These are phyloP conservation scores for Ogataea salicorniae DNA, from an alignment of 805 yeast genomes.

Conservation along the genomic window DNA sequence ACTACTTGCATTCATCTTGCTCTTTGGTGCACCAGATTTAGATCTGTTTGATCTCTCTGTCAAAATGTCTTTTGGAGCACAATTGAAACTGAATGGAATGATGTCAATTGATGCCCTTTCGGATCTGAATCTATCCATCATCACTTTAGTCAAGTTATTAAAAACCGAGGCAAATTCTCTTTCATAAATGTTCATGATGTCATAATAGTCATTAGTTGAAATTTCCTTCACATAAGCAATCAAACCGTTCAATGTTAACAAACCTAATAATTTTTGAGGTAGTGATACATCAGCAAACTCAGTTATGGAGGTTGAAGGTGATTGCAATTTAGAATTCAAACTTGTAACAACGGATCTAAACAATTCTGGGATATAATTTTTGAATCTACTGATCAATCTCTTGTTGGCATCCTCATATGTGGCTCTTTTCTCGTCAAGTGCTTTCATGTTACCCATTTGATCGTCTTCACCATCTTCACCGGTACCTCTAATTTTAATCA, in stretches of 20 bases:
- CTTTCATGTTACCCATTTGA: conserved; percentile 56
- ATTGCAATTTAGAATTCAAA: conserved; percentile 27
- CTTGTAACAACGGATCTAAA: conserved; percentile 25
- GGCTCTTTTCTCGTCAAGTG: conserved; percentile 59
- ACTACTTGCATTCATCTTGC: conserved; percentile 12
- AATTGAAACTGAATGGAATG: conserved; percentile 16
- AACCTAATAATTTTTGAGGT: conserved; percentile 30
- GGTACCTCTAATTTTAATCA: conserved; percentile 55
- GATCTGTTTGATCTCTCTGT: conserved; percentile 7
- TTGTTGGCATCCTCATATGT: conserved; percentile 53
- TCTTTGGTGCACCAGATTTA: conserved; percentile 4
- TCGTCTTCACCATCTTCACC: conserved; percentile 34
- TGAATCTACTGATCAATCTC: conserved; percentile 44
- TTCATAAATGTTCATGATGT: conserved; percentile 37
- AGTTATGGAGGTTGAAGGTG: conserved; percentile 1
- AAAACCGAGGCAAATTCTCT: conserved; percentile 26
- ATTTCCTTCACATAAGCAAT: conserved; percentile 56
- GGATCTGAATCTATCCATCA: conserved; percentile 15
- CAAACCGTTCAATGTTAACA: conserved; percentile 44
- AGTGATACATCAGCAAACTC: conserved; percentile 11
- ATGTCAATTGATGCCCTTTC: conserved; percentile 1
- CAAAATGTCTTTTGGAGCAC: conserved; percentile 18
- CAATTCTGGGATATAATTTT: conserved; percentile 22
- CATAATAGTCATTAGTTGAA: conserved; percentile 41
- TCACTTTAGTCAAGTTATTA: conserved; percentile 20